phyloP scores from a whole-genome alignment of 805 yeast genomes.

The Suhomyces sp. region DNA sequence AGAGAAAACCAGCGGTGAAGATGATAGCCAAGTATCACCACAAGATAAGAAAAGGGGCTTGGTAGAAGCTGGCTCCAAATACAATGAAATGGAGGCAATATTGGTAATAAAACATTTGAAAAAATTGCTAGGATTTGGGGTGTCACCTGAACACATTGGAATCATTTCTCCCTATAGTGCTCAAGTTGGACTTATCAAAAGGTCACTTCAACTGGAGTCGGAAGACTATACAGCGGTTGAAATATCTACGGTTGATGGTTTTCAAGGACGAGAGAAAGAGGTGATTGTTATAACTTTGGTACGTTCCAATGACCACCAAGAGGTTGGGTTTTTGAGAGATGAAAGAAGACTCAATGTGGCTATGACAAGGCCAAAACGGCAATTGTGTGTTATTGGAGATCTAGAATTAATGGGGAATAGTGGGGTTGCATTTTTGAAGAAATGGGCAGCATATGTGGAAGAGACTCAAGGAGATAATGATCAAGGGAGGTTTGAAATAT shows the following conservation, averaged over 20 bases:
- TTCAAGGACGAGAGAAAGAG: conserved; percentile 95
- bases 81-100: conserved; percentile 72
- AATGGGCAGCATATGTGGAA: conserved; percentile 73
- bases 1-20: conserved; percentile 50
- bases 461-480: conserved; percentile 29
- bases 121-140: conserved; percentile 51
- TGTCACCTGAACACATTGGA: conserved; percentile 63
- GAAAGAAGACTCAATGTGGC: conserved; percentile 86
- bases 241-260: conserved; percentile 90
- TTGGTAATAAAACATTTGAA: conserved; percentile 59
- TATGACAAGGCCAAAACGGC: conserved; percentile 85
- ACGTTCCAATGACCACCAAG: conserved; percentile 67
- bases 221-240: conserved; percentile 49
- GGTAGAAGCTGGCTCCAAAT: conserved; percentile 52
- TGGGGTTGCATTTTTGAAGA: conserved; percentile 48
- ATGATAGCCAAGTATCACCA: conserved; percentile 14
- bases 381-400: conserved; percentile 84
- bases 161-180: conserved; percentile 89
- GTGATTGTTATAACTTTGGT: conserved; percentile 78
- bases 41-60: conserved; percentile 2
- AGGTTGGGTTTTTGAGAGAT: conserved; percentile 82
- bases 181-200: conserved; percentile 67
- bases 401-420: conserved; percentile 60
- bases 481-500: conserved; percentile 46
- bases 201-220: conserved; percentile 35